Percentiles rank a stretch among this genome's conserved stretches.
phyloP scores from a whole-genome alignment of 1,284 basidiomycete species.

The Heimioporus retisporus region DNA sequence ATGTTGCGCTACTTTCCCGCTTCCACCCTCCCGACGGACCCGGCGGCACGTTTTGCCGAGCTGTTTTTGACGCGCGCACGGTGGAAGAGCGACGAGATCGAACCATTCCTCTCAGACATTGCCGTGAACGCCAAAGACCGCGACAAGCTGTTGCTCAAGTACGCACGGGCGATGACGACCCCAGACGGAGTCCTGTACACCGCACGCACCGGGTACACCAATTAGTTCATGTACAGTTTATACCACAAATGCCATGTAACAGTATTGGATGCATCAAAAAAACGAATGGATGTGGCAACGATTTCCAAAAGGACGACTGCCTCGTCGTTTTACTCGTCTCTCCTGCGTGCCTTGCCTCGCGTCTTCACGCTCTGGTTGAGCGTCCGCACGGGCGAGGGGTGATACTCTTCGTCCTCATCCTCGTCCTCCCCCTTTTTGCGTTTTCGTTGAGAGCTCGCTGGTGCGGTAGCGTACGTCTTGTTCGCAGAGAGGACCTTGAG shows the following conservation, averaged over 20 bases:
- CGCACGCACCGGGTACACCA: constrained; percentile 64
- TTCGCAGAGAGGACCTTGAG: constrained; percentile 35
- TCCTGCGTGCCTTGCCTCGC: constrained; percentile 43
- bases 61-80: constrained; percentile 82
- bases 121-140: constrained; percentile 86
- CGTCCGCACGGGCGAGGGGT: constrained; percentile 51
- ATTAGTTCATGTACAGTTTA: constrained; percentile 21
- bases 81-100: constrained; percentile 86
- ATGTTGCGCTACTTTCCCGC: constrained; percentile 78
- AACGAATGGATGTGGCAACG: background rate
- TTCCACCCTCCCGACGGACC: constrained; percentile 76
- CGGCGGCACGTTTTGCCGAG: constrained; percentile 83
- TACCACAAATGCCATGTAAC: too few relatives aligned
- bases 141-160: constrained; percentile 89
- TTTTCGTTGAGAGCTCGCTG: constrained; percentile 43
- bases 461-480: constrained; percentile 8
- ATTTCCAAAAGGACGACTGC: background rate
- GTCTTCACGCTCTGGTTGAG: constrained; percentile 49
- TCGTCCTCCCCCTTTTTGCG: constrained; percentile 35
- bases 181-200: constrained; percentile 78
- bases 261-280: too few relatives aligned
- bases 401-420: constrained; percentile 58
- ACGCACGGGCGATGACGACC: constrained; percentile 82
- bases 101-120: constrained; percentile 84
- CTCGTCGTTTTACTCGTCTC: constrained; percentile 12